Base-by-base conservation (phyloP, 352 stramenopile species). In the Pythium myriotylum region DNA sequence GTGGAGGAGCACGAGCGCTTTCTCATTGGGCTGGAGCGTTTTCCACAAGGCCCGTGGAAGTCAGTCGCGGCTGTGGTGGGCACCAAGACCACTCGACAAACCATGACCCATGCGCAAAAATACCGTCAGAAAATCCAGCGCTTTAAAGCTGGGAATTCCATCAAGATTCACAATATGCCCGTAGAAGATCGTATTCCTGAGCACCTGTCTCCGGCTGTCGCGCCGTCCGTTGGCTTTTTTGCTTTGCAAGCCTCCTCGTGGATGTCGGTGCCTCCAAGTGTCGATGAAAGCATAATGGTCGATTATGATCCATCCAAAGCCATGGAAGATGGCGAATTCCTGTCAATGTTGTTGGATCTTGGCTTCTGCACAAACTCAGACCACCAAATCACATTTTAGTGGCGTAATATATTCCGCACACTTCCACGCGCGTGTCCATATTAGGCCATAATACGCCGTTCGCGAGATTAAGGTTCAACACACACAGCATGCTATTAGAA, bases 1-100 rank as follows among this genome's bases (percentile, higher is more conserved):
- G 65, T 65, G 20, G 74, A 83, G 12, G 76, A 86, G 42, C 77
- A 86, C 55, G 77, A 71, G n/a, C 74, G 74, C 32, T 86, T 86
- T 49, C 57, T 84, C 13, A 42, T 70, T 1, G 74, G 72, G 1
- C 70, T 86, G 40, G 74, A 51, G 23, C 45, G 27, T 16, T 51
- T 51, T 23, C 45, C 45, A 26, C 45, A 51, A 14, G 45, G 45
- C 23, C 45, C 45, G 20, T 51, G 45, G 45, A 51, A 51, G 45
- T 22, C 27, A 10, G 26, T 51, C 10, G 45, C 45, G 13, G 45
- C 45, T 8, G 23, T 51, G 2, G 45, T 51, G 20, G 45, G 45
- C 23, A 51, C 45, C 20, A 26, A 29, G 20, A 35, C 20, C 8
- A 51, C 45, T 4, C 45, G 45, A 10, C 45, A 51, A 23, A 51